These are phyloP conservation scores for Xenoacremonium recifei DNA, from an alignment of 2,329 filamentous ascomycete species.

Conservation along the genomic window DNA sequence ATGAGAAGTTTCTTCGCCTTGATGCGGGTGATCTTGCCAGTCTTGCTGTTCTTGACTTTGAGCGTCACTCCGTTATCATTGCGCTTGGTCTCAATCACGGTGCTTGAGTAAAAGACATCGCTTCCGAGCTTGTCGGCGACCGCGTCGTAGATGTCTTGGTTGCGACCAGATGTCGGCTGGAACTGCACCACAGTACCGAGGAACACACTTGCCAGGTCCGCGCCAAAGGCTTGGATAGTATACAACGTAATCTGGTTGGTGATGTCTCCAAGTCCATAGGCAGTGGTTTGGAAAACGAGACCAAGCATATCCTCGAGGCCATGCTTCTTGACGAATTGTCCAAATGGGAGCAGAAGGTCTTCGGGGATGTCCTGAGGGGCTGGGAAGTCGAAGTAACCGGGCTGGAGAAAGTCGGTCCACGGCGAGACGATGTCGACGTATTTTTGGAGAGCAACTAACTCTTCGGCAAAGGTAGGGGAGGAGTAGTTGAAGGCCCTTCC, in stretches of 20 bases:
- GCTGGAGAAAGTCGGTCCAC: constrained; percentile 29
- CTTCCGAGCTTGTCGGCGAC: constrained; percentile 29
- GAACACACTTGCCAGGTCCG: constrained; percentile 18
- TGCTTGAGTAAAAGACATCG: constrained; percentile 34
- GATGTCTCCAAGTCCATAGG: constrained; percentile 43
- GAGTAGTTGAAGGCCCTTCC: constrained; percentile 19
- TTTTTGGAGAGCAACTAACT: constrained; percentile 10
- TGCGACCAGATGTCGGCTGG: constrained; percentile 17
- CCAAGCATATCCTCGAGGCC: constrained; percentile 37
- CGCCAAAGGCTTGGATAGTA: constrained; percentile 34
- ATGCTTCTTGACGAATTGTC: constrained; percentile 46
- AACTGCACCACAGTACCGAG: constrained; percentile 15
- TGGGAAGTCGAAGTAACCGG: constrained; percentile 38
- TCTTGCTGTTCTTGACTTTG: constrained; percentile 4
- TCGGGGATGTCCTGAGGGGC: constrained; percentile 28
- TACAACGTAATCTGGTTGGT: constrained; percentile 38
- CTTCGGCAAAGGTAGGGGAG: constrained; percentile 18
- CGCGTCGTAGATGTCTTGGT: constrained; percentile 34
- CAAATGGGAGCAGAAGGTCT: constrained; percentile 41
- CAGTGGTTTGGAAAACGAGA: constrained; percentile 35
- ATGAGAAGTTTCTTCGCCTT: constrained; percentile 23
- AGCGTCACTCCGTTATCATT: constrained; percentile 13
- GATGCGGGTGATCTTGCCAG: constrained; percentile 11
- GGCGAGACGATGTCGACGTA: constrained; percentile 21
- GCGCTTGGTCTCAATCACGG: constrained; percentile 22